Evolutionary conservation across 306 rosid species (phyloP).

Genomic region (Benincasa hispida): DNA sequence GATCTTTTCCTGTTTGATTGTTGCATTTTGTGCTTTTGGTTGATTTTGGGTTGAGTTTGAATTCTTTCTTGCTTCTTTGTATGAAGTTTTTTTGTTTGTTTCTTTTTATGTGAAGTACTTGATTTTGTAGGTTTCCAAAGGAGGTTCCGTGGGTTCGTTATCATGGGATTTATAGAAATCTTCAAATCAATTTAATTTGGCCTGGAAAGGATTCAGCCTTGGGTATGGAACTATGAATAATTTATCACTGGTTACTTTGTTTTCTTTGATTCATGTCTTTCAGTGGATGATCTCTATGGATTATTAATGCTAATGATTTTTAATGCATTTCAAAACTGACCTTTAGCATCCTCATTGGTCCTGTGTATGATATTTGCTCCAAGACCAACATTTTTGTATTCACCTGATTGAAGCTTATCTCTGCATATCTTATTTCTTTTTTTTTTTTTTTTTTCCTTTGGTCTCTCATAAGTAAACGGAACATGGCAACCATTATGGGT

Average conservation of each 20-base stretch:
- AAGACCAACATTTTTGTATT: not conserved
- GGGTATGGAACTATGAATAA: constrained; percentile 26
- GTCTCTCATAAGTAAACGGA: not conserved
- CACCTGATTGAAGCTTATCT: not conserved
- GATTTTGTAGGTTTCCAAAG: constrained; percentile 50
- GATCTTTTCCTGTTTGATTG: not conserved
- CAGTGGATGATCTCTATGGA: not conserved
- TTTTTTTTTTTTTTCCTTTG: not conserved
- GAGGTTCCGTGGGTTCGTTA: constrained; percentile 83
- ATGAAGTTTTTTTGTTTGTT: not conserved
- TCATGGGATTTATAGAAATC: constrained; percentile 55
- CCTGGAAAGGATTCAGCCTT: constrained; percentile 69
- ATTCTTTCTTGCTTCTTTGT: not conserved
- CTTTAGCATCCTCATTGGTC: not conserved
- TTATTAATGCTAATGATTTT: not conserved
- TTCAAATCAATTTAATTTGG: constrained; percentile 56
- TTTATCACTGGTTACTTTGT: not conserved
- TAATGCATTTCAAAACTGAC: not conserved
- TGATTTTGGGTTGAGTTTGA: not conserved
- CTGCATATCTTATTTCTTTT: not conserved
- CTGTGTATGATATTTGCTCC: not conserved
- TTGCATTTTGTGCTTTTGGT: not conserved
- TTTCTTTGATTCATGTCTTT: not conserved
- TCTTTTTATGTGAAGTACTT: not conserved
- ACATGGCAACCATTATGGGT: no score